Base-by-base conservation (phyloP, 2,329 filamentous ascomycete species). In the Aureobasidium sp. region DNA sequence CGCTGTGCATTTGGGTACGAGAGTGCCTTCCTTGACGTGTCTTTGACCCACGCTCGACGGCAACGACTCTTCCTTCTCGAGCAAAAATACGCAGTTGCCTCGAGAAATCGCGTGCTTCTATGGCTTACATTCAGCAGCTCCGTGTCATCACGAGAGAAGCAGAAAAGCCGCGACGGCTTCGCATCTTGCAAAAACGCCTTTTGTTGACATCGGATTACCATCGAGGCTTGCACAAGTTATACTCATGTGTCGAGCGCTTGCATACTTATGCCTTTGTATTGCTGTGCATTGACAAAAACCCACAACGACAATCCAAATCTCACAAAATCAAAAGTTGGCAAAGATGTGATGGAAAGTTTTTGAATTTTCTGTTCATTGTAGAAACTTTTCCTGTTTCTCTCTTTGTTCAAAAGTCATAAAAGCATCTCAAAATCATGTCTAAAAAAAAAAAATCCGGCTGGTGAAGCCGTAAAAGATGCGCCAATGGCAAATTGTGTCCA, bases 351-450 rank as follows among this genome's bases (percentile, higher is more conserved):
- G 9, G 10, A 19, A 45, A 19, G 11, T 47, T 31, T 11, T 29
- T 29, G 25, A 29, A 31, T 35, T 42, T 9, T 29, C 33, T 4
- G 35, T 40, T 54, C 50, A n/a, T n/a, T 54, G 31, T 21, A 40
- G 21, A 19, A 42, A 21, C 42, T 42, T 42, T 17, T 10, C 13
- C 49, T 43, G 21, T 55, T 10, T 31, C 38, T 42, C 15, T 27
- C 19, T 31, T n/a, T 25, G n/a, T 31, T n/a, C 23, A 9, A 46
- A 33, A 31, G 27, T 55, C 51, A 38, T 55, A 43, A 55, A 42
- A 43, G n/a, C 51, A 21, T 55, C 37, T 55, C 37, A n/a, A 54
- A 55, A 43, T 55, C 51, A 23, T 55, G 37, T 55, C 35, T 43
- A 33, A 43, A 55, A 37, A 37, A 33, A 43, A 55, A 21, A 11